Evolutionary conservation across 768 basidiomycete species (phyloP), one percentile per base, ranked within the genome.

Genomic region (Exidia glandulosa): DNA sequence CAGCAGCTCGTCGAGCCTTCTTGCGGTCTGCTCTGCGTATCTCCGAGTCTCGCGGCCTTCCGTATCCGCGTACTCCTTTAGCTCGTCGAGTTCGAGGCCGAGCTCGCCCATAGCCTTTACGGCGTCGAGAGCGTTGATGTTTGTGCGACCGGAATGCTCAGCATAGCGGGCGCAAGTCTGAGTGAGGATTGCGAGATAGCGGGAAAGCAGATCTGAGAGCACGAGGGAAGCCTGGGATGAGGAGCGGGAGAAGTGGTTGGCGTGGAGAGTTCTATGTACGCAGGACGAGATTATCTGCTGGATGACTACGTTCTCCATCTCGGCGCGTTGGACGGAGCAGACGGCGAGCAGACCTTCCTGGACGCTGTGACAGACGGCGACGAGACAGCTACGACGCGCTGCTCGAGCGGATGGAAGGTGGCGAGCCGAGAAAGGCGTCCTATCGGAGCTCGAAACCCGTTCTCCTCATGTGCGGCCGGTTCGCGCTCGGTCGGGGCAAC

Each of bases 181-280:
- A 1, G 86, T 74, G 23, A 90, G 75, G 29, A 90, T 75, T 10
- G 79, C 64, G 60, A 91, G 74, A 70, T 91, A 92, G 59, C 87
- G 84, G 36, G 86, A 78, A 63, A 92, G 79, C 63, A 91, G 76
- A 71, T 87, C 88, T 13, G 87, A 86, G 54, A 92, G 77, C 19
- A 86, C 80, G 29, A 81, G 72, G 10, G 84, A 77, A 2, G 90
- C 88, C 66, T 87, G 85, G 1, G 82, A 73, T 2, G 90, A 92
- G 0, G 89, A 80, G 57, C 87, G 80, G 36, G 86, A 82, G 72
- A 93, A 92, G 62, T 79, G 78, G 64, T 90, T 83, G 0, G 88
- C 85, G 63, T 91, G 88, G 16, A 91, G 78, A 19, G 87, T 86
- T 59, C 83, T 50, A 25, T 54, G 50, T 9, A 54, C 50, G 30